Evolutionary conservation across 768 basidiomycete genomes (phyloP), one percentile per base, ranked within the genome.

Genomic region (Suillus hirtellus): DNA sequence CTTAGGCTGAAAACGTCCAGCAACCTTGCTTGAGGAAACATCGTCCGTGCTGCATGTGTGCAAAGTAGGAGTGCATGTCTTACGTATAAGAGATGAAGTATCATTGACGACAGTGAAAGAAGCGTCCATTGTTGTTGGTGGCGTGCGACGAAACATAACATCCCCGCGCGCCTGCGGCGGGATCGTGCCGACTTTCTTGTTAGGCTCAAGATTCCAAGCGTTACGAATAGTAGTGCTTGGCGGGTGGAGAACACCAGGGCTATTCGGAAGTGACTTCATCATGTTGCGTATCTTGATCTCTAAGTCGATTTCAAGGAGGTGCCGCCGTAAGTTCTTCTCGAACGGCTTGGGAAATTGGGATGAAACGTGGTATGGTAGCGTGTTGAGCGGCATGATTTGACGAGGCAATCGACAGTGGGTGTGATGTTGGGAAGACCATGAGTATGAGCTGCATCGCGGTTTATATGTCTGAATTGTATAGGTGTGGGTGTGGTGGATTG

Each of bases 191-290:
- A 55, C 21, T 6, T 15, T 75, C 8, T 55, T 12, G 21, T 75
- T 75, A n/a, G 74, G 74, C 37, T 73, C n/a, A 42, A 65, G 60
- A 9, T 59, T 47, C 74, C 74, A 75, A 14, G 67, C 66, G n/a
- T 62, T 67, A 52, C n/a, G 63, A 43, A 71, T 60, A 37, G 62
- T 40, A 15, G 43, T 55, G 17, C 62, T 55, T n/a, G 75, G 71
- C 0, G 49, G 11, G 5, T 72, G 74, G 5, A 75, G 64, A 27
- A 42, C 42, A 11, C 12, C 34, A 37, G 21, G 6, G 9, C 21
- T 15, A 2, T 52, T 64, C 7, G 46, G 19, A 61, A 75, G 71
- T 49, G 58, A 70, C n/a, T 43, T 46, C 54, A 60, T 63, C 59
- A 75, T n/a, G n/a, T 58, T 65, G 40, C 64, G 69, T 6, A 61